Conservation (phyloP, 306 rosid genomes). For the Delonix regia region DNA sequence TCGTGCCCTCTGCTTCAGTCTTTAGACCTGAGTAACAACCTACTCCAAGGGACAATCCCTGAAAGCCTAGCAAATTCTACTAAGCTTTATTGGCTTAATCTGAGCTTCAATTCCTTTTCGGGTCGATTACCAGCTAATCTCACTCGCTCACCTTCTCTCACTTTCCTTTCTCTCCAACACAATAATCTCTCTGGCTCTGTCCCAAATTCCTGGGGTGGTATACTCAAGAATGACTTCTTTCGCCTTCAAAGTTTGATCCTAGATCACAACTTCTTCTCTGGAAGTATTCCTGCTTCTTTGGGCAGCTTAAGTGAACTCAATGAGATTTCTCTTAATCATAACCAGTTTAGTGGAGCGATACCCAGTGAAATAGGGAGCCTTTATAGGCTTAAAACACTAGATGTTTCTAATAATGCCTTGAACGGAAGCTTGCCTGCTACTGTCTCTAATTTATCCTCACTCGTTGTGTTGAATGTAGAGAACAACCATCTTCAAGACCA, state of each 20-base stretch:
- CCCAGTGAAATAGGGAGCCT: constrained; percentile 64
- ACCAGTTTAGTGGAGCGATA: constrained; percentile 53
- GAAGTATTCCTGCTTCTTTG: constrained; percentile 66
- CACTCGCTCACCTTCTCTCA: constrained; percentile 52
- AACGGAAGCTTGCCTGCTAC: constrained; percentile 57
- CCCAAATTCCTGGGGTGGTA: constrained; percentile 59
- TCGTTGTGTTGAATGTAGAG: constrained; percentile 49
- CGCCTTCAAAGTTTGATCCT: constrained; percentile 54
- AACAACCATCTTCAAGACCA: constrained; percentile 50
- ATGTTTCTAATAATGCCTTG: constrained; percentile 58
- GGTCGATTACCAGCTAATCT: constrained; percentile 64
- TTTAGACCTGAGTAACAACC: constrained; percentile 70
- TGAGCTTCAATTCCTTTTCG: constrained; percentile 71
- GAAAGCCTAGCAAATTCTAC: constrained; percentile 65
- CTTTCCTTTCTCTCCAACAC: constrained; percentile 60
- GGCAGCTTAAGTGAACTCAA: constrained; percentile 46
- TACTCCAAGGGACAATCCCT: constrained; percentile 67
- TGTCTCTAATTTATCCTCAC: constrained; percentile 50
- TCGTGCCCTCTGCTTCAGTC: constrained; percentile 77
- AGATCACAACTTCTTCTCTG: constrained; percentile 63
- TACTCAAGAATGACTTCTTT: constrained; percentile 36
- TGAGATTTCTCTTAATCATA: constrained; percentile 58
- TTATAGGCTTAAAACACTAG: constrained; percentile 53
- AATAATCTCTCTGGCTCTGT: constrained; percentile 77
- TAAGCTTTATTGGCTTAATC: constrained; percentile 69